phyloP scores from a whole-genome alignment of 306 rosid species.

The Casuarina glauca region DNA sequence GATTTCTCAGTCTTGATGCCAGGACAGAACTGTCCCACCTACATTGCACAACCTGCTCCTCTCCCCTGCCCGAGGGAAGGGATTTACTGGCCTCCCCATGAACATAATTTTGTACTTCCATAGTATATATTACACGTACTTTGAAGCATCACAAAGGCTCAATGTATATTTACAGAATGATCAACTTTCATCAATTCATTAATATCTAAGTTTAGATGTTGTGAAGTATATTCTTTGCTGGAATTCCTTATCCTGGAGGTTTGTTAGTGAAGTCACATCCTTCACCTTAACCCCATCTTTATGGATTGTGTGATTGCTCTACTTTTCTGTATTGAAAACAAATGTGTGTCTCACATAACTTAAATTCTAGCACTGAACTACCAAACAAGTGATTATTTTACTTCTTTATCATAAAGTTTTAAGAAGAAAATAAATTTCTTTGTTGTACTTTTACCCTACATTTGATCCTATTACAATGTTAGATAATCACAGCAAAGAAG shows the following conservation, averaged over 20 bases:
- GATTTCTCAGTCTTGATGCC: constrained; percentile 93
- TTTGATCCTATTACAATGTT: neutral
- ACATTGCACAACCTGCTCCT: constrained; percentile 87
- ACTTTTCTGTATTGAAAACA: neutral
- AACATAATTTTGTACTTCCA: constrained; percentile 48
- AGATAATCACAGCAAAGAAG: neutral
- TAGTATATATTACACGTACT: constrained; percentile 28
- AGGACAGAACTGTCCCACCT: constrained; percentile 80
- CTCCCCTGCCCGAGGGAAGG: constrained; percentile 77
- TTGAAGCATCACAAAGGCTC: constrained; percentile 18
- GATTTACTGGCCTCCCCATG: constrained; percentile 75
- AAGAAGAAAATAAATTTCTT: no score
- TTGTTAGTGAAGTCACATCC: neutral
- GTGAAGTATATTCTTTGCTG: constrained; percentile 3
- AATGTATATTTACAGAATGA: constrained; percentile 29
- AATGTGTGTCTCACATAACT: no score
- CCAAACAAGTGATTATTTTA: no score
- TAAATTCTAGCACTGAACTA: no score
- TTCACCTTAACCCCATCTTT: neutral
- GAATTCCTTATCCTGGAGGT: constrained; percentile 16
- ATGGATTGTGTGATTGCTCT: neutral
- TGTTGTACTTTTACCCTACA: neutral
- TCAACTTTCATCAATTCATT: constrained; percentile 5
- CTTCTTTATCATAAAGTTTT: no score
- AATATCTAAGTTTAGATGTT: constrained; percentile 10